phyloP scores from a whole-genome alignment of 2,329 filamentous ascomycete species.

The Periglandula ipomoeae region DNA sequence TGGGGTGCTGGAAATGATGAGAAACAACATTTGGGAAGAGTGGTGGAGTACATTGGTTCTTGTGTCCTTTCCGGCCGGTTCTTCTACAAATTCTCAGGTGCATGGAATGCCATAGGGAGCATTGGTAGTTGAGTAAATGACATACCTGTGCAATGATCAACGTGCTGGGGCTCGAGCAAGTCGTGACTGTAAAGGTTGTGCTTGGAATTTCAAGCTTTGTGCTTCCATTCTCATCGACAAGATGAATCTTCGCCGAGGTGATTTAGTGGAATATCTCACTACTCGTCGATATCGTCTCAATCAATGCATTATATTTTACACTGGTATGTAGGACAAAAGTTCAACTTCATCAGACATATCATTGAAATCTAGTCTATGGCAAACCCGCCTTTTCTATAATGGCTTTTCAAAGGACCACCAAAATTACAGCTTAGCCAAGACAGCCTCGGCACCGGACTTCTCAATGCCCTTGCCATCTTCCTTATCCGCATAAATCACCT shows the following conservation, averaged over 20 bases:
- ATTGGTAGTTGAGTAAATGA: conserved; percentile 33
- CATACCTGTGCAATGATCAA: conserved; percentile 10
- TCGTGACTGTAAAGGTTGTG: no score
- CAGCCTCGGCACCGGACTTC: conserved; percentile 43
- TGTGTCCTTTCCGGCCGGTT: conserved; percentile 34
- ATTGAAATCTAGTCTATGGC: not conserved
- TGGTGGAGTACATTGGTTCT: conserved; percentile 27
- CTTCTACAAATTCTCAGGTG: conserved; percentile 30
- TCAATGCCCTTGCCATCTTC: conserved; percentile 46
- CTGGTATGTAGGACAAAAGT: no score
- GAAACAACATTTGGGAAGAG: conserved; percentile 19
- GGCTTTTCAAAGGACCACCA: not conserved
- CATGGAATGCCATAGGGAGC: conserved; percentile 33
- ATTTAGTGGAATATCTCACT: no score
- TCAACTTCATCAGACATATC: no score
- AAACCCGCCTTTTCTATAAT: not conserved
- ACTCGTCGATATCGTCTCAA: no score
- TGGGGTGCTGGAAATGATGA: not conserved
- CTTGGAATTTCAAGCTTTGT: no score
- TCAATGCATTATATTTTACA: no score
- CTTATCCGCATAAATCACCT: conserved; percentile 70
- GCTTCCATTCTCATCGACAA: no score
- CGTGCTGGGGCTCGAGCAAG: not conserved
- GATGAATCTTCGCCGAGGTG: no score
- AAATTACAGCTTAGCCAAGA: conserved; percentile 41